phyloP scores from a whole-genome alignment of 2,329 filamentous ascomycete species.

The Diaporthe destruens region DNA sequence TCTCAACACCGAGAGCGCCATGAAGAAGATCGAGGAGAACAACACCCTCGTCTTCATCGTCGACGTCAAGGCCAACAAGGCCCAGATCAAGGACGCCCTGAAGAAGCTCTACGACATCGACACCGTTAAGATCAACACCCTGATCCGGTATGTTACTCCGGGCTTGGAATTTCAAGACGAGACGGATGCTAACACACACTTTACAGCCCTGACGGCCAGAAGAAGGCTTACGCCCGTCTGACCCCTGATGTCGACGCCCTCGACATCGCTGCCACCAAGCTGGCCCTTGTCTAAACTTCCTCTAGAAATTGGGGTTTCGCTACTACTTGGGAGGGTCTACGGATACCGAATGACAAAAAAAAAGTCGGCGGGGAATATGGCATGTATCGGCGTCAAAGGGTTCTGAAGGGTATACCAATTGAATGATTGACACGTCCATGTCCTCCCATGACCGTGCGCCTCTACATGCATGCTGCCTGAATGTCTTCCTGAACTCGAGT shows the following conservation, averaged over 20 bases:
- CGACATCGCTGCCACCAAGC: conserved; percentile 99
- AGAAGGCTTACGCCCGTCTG: conserved; percentile 98
- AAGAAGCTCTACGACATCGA: conserved; percentile 99
- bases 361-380: conserved; percentile 38
- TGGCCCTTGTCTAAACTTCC: conserved; percentile 89
- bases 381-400: conserved; percentile 42
- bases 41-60: conserved; percentile 99
- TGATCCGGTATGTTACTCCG: conserved; percentile 80
- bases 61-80: conserved; percentile 98
- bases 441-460: conserved; percentile 29
- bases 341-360: conserved; percentile 37
- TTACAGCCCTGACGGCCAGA: conserved; percentile 88
- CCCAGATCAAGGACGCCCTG: conserved; percentile 96
- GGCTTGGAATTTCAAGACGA: not conserved
- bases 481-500: not conserved
- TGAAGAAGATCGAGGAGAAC: conserved; percentile 99
- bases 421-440: conserved; percentile 43
- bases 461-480: conserved; percentile 12
- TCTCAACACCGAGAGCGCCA: conserved; percentile 99
- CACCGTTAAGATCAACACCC: conserved; percentile 98
- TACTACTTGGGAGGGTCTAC: conserved; percentile 35
- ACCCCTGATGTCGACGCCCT: conserved; percentile 97
- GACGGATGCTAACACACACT: conserved; percentile 40
- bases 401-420: conserved; percentile 42
- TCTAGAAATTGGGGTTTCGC: conserved; percentile 54